phyloP scores from a whole-genome alignment of 116 monocot genomes.

The Posidonia oceanica region DNA sequence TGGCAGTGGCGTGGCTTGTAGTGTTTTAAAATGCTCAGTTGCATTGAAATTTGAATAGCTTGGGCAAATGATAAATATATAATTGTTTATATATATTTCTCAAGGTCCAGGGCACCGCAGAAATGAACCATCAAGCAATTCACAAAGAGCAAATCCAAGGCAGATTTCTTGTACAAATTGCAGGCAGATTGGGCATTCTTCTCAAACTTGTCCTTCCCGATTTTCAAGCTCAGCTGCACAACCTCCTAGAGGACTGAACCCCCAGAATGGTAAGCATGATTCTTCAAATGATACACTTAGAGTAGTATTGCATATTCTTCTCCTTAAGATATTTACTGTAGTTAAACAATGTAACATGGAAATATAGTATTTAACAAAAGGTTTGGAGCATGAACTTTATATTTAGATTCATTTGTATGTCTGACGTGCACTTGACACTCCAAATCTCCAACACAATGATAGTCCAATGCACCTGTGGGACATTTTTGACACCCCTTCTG shows the following conservation, averaged over 20 bases:
- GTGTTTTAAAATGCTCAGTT: too few species aligned
- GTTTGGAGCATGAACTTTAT: too few species aligned
- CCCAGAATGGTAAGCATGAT: constrained; percentile 34
- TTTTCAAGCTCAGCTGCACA: constrained; percentile 24
- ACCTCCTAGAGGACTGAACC: constrained; percentile 15
- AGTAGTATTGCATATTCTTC: not conserved
- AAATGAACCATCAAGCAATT: constrained; percentile 28
- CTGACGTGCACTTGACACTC: too few species aligned
- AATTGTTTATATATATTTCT: not conserved
- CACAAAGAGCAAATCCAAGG: constrained; percentile 28
- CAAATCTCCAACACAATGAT: too few species aligned
- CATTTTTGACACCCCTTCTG: too few species aligned
- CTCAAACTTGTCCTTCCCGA: constrained; percentile 34
- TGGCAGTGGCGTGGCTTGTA: too few species aligned
- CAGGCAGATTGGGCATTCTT: constrained; percentile 55
- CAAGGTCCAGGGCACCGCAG: constrained; percentile 50
- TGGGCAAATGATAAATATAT: too few species aligned
- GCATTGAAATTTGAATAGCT: too few species aligned
- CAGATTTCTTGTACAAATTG: constrained; percentile 36
- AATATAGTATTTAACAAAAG: not conserved
- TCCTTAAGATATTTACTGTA: not conserved
- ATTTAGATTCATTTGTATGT: too few species aligned
- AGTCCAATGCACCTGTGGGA: too few species aligned
- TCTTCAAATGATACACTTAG: not conserved
- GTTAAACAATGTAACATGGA: not conserved